phyloP scores from a whole-genome alignment of 1,139 yeast species.

The Arxiozyma slooffiae region DNA sequence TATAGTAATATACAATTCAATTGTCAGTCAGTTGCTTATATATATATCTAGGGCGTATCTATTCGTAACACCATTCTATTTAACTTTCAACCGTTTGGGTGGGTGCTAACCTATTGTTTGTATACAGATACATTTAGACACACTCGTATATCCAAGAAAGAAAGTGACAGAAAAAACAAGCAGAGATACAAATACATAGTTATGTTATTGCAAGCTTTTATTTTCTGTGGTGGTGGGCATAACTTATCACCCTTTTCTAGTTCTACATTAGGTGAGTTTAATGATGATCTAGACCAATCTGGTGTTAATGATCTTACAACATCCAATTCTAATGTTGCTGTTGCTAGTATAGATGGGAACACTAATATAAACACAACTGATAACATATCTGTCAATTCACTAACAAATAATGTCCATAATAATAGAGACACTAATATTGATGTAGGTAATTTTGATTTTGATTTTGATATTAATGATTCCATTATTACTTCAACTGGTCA shows the following conservation, averaged over 20 bases:
- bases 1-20: too few relatives aligned
- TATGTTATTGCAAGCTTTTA: constrained; percentile 60
- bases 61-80: too few relatives aligned
- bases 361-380: not conserved
- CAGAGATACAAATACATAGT: not conserved
- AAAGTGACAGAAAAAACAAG: not conserved
- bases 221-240: constrained; percentile 79
- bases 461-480: not conserved
- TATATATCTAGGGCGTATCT: too few relatives aligned
- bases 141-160: too few relatives aligned
- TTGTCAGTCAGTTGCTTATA: too few relatives aligned
- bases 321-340: not conserved
- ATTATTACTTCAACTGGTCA: constrained; percentile 28
- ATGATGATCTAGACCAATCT: not conserved
- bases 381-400: too few relatives aligned
- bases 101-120: not conserved
- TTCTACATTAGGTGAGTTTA: constrained; percentile 19
- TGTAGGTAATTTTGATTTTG: not conserved
- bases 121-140: not conserved
- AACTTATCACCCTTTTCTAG: constrained; percentile 63
- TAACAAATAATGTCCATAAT: not conserved
- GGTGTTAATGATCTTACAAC: constrained; percentile 17
- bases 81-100: too few relatives aligned
- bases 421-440: not conserved
- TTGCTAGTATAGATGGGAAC: not conserved